Percentiles rank a stretch among this genome's conserved stretches.
phyloP scores from a whole-genome alignment of 2,329 filamentous ascomycete species.

The Penicillium brasilianum region DNA sequence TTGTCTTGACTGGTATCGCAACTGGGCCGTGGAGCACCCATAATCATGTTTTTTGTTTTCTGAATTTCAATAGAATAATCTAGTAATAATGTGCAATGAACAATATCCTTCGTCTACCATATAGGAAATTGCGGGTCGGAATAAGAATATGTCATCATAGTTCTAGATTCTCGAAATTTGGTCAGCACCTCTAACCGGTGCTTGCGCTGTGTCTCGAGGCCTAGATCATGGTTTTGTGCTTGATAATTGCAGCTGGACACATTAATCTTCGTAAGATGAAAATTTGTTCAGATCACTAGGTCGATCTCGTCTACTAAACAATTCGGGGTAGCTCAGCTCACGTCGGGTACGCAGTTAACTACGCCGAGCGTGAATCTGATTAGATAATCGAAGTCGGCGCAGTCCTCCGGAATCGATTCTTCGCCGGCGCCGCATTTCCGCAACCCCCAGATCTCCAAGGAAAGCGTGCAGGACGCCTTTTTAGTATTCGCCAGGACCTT shows the following conservation, averaged over 20 bases:
- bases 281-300: neutral
- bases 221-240: too few species aligned
- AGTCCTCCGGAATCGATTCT: slow-evolving; percentile 32
- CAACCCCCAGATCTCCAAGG: slow-evolving; percentile 21
- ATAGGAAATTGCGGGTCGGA: too few species aligned
- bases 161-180: slow-evolving; percentile 20
- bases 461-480: slow-evolving; percentile 18
- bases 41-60: slow-evolving; percentile 15
- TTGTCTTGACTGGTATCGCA: slow-evolving; percentile 84
- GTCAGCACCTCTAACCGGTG: slow-evolving; percentile 13
- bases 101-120: too few species aligned
- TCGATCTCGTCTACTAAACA: neutral
- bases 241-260: neutral
- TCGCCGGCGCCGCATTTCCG: slow-evolving; percentile 23
- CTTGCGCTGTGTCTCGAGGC: neutral
- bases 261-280: neutral
- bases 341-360: neutral
- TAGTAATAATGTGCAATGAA: slow-evolving; percentile 10
- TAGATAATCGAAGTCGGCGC: slow-evolving; percentile 37
- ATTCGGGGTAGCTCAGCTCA: neutral
- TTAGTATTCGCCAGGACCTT: neutral
- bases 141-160: slow-evolving; percentile 13
- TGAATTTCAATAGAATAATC: neutral
- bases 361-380: slow-evolving; percentile 26
- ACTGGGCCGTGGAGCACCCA: slow-evolving; percentile 69